These are phyloP conservation scores for Pugionium dolabratum DNA, from an alignment of 345 rosid species.

Conservation along the genomic window DNA sequence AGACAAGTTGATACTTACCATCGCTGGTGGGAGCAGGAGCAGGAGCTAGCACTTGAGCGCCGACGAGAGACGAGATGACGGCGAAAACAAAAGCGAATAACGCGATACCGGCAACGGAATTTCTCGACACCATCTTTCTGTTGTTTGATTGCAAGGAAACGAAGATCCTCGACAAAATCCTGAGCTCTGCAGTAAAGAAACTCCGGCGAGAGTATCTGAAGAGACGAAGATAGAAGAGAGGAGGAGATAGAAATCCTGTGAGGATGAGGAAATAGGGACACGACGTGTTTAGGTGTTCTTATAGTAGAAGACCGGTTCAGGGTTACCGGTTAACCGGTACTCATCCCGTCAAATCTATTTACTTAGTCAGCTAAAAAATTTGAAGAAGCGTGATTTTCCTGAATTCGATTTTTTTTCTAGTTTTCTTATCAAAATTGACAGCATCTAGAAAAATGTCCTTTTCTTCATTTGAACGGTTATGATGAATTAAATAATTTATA, in stretches of 20 bases:
- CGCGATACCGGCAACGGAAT: conserved; percentile 24
- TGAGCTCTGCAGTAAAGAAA: conserved; percentile 13
- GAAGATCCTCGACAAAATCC: background rate
- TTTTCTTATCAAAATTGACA: conserved; percentile 38
- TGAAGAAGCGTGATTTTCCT: conserved; percentile 21
- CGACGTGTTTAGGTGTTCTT: conserved; percentile 26
- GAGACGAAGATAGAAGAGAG: conserved; percentile 6
- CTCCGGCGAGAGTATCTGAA: conserved; percentile 35
- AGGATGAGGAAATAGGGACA: conserved; percentile 7
- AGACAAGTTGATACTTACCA: conserved; percentile 41
- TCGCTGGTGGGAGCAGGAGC: conserved; percentile 73
- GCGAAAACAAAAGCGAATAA: conserved; percentile 40
- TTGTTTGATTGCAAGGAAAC: background rate
- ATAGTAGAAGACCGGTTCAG: conserved; percentile 21
- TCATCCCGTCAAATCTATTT: conserved; percentile 12
- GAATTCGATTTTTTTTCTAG: conserved; percentile 3
- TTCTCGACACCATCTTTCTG: conserved; percentile 32
- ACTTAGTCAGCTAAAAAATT: conserved; percentile 17
- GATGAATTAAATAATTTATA: too few species aligned
- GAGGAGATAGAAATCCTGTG: conserved; percentile 16
- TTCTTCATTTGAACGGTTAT: too few species aligned
- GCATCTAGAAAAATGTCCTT: too few species aligned
- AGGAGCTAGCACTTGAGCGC: conserved; percentile 47
- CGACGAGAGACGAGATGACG: conserved; percentile 41
- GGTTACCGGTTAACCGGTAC: conserved; percentile 35